Evolutionary conservation across 2,329 filamentous ascomycete genomes (phyloP).

Genomic region (Colletotrichum tanaceti): DNA sequence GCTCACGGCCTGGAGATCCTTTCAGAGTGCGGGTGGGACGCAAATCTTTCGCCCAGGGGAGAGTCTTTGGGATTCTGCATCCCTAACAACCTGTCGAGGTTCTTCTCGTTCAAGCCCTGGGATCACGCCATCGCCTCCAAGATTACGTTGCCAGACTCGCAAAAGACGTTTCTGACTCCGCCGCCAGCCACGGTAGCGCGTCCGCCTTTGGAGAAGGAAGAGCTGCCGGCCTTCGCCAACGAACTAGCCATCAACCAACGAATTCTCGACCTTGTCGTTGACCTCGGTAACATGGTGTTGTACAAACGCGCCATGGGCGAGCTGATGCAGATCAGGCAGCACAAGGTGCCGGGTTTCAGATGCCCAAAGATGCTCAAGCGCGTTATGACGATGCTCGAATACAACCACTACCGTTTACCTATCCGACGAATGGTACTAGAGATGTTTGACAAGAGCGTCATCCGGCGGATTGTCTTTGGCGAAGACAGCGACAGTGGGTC

Average conservation of each 20-base stretch:
- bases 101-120: slow-evolving; percentile 79
- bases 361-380: slow-evolving; percentile 84
- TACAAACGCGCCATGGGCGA: slow-evolving; percentile 89
- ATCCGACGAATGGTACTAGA: slow-evolving; percentile 93
- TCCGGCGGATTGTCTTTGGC: slow-evolving; percentile 85
- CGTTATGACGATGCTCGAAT: slow-evolving; percentile 85
- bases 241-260: slow-evolving; percentile 77
- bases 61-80: slow-evolving; percentile 89
- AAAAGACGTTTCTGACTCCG: slow-evolving; percentile 63
- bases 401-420: slow-evolving; percentile 87
- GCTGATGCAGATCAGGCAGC: slow-evolving; percentile 81
- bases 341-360: slow-evolving; percentile 79
- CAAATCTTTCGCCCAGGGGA: slow-evolving; percentile 85
- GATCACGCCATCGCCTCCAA: slow-evolving; percentile 60
- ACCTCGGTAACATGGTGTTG: slow-evolving; percentile 92
- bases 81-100: slow-evolving; percentile 78
- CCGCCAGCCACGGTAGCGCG: slow-evolving; percentile 56
- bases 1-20: slow-evolving; percentile 93
- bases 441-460: slow-evolving; percentile 89
- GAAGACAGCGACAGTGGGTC: slow-evolving; percentile 73
- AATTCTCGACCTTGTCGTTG: slow-evolving; percentile 85
- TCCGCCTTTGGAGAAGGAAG: slow-evolving; percentile 57
- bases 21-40: slow-evolving; percentile 91
- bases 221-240: slow-evolving; percentile 59
- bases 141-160: slow-evolving; percentile 61